Percentiles rank a stretch among this genome's conserved stretches.
Evolutionary conservation across 2,329 filamentous ascomycete species (phyloP).

Genomic region (Monosporascus sp.): DNA sequence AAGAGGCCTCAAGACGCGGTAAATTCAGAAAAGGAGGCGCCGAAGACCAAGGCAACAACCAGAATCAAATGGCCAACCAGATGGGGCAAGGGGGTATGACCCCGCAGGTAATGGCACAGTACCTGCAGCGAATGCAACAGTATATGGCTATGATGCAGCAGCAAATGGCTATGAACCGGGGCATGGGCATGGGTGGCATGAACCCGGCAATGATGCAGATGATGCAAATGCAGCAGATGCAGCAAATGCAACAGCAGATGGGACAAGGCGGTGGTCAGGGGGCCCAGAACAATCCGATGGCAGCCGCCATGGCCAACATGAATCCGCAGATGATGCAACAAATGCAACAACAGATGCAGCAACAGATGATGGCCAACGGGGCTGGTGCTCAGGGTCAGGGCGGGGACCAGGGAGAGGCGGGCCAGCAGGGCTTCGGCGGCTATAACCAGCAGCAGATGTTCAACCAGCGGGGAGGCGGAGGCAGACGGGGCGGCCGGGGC

Average conservation of each 20-base stretch:
- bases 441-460: constrained; percentile 24
- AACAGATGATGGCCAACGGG: constrained; percentile 29
- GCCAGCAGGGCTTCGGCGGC: constrained; percentile 20
- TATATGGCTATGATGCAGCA: constrained; percentile 95
- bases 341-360: constrained; percentile 44
- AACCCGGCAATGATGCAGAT: constrained; percentile 74
- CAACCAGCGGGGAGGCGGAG: constrained; percentile 21
- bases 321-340: constrained; percentile 55
- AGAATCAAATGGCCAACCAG: constrained; percentile 24
- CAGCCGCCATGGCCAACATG: constrained; percentile 33
- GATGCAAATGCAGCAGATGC: constrained; percentile 73
- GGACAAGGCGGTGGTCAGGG: constrained; percentile 29
- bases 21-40: constrained; percentile 54
- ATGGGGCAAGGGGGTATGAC: constrained; percentile 60
- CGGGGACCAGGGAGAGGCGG: constrained; percentile 27
- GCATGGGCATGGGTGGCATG: constrained; percentile 56
- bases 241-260: constrained; percentile 52
- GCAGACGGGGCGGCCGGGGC: constrained; percentile 24
- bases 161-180: constrained; percentile 78
- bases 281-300: constrained; percentile 34
- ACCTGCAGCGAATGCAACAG: constrained; percentile 97
- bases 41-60: constrained; percentile 28
- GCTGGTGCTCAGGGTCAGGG: constrained; percentile 29
- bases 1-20: constrained; percentile 60
- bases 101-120: constrained; percentile 95